Base-by-base conservation (phyloP, 192 early-diverging fungal species). In the Kickxella alabastrina region DNA sequence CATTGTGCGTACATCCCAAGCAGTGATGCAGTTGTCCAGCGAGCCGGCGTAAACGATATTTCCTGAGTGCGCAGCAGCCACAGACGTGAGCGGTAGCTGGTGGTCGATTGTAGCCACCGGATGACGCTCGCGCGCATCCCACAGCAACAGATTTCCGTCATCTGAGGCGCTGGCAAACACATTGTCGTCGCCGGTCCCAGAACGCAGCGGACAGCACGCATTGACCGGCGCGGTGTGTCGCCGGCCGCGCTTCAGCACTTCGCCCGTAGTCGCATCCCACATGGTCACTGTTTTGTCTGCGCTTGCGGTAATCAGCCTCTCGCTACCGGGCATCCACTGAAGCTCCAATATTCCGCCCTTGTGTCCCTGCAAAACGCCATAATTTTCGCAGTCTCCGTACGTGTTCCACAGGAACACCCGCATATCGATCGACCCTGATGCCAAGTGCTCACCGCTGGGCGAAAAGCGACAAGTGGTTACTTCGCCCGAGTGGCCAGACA, bases 381-480 rank as follows among this genome's bases (percentile, higher is more conserved):
- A 95, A 70, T 99, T 99, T 41, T 70, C 48, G 60, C 90, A 91
- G 43, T 95, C 93, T 5, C 93, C 89, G 59, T 90, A 88, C 12
- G 90, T 90, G 49, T 91, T 88, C 96, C 96, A 99, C 32, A 99
- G 64, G 52, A 92, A 83, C 18, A 97, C 88, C n/a, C 77, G 72
- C 62, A 83, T 76, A 62, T 97, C 96, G 40, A 80, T 82, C 28
- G 85, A 85, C 25, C 82, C 87, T 22, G 90, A 92, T 0, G 91
- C 94, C 36, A 99, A 43, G 48, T 87, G 77, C 37, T 87, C 73
- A 50, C 96, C 96, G 43, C 77, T 78, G 14, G 83, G 88, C 56
- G 89, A 89, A 69, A 99, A 99, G 59, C 84, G 80, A 56, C 86
- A 85, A 10, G 90, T 80, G 23, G 85, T 85, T 13, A 99, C 78